phyloP scores from a whole-genome alignment of 176 grass and related monocot species.

The Zea luxurians region DNA sequence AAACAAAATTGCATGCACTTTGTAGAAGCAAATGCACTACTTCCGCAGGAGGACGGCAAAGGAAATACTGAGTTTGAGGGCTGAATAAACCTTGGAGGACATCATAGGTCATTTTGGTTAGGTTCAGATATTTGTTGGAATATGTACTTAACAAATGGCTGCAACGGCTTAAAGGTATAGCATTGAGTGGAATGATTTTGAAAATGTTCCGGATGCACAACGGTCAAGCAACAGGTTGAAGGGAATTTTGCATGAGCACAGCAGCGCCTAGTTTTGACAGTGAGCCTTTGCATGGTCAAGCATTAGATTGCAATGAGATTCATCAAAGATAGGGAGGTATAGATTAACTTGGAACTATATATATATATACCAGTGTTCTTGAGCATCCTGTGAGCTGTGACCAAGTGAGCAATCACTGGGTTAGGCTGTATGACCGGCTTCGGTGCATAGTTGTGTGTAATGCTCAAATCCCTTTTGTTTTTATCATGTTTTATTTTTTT shows the following conservation, averaged over 20 bases:
- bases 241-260: conserved; percentile 4
- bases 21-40: conserved; percentile 77
- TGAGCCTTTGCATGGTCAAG: background rate
- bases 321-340: background rate
- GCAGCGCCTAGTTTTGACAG: background rate
- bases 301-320: conserved; percentile 17
- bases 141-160: conserved; percentile 13
- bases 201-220: background rate
- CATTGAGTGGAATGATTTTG: conserved; percentile 6
- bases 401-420: conserved; percentile 7
- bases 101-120: conserved; percentile 9
- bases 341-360: background rate
- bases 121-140: background rate
- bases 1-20: conserved; percentile 16
- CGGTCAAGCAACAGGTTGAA: conserved; percentile 1
- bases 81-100: conserved; percentile 43
- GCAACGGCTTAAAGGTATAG: background rate
- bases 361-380: background rate
- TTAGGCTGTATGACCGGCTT: background rate
- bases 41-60: conserved; percentile 76
- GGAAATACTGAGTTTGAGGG: conserved; percentile 69
- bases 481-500: background rate
- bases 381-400: conserved; percentile 11
- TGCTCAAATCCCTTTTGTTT: background rate
- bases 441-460: conserved; percentile 19